Evolutionary conservation across 306 rosid genomes (phyloP).

Genomic region (Trichosanthes truncata): DNA sequence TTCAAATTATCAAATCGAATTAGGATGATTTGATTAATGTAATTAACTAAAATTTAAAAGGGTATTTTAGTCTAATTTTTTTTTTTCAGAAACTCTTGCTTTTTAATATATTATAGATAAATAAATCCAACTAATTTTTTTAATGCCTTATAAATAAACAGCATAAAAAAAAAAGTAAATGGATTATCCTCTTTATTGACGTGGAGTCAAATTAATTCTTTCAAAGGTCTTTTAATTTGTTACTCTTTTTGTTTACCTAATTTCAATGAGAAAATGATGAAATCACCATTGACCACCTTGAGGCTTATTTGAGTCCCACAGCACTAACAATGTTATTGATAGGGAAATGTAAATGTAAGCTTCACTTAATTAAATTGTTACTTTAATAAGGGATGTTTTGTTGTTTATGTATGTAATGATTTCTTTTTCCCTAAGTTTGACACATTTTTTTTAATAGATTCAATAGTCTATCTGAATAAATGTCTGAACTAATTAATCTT

Average conservation of each 20-base stretch:
- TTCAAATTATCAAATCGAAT: too few relatives aligned
- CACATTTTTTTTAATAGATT: background rate
- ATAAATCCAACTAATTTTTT: background rate
- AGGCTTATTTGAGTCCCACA: background rate
- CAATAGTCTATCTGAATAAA: background rate
- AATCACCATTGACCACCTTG: conserved; percentile 3
- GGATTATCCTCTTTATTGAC: background rate
- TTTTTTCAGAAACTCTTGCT: too few relatives aligned
- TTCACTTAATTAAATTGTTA: background rate
- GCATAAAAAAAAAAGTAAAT: background rate
- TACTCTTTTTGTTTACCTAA: background rate
- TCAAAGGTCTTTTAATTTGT: background rate
- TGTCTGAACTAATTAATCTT: too few relatives aligned
- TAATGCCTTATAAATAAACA: background rate
- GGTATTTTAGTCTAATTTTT: too few relatives aligned
- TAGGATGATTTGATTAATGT: too few relatives aligned
- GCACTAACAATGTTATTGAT: background rate
- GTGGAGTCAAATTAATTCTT: background rate
- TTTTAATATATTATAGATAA: too few relatives aligned
- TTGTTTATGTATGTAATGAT: background rate
- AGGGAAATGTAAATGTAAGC: background rate
- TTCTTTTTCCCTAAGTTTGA: background rate
- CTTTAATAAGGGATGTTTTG: background rate
- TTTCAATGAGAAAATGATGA: background rate
- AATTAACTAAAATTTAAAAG: too few relatives aligned